These are phyloP conservation scores for Dillenia turbinata DNA, from an alignment of 164 flowering plant genomes.

Conservation along the genomic window DNA sequence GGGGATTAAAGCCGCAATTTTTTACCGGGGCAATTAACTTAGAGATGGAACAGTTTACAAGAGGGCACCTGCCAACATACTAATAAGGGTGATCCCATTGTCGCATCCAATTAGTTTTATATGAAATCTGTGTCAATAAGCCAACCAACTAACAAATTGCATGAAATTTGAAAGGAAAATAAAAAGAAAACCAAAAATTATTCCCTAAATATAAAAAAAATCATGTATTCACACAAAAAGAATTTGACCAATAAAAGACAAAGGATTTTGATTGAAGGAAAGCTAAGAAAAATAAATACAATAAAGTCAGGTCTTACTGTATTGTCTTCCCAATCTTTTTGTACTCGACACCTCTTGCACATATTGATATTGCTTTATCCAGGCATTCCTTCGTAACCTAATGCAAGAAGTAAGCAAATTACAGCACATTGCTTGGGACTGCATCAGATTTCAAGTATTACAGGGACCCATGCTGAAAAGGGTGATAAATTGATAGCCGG, in stretches of 20 bases:
- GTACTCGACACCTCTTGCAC: conserved; percentile 83
- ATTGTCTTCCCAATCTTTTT: conserved; percentile 86
- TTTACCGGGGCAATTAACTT: too few relatives aligned
- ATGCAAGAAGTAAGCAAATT: conserved; percentile 5
- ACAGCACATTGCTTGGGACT: background rate
- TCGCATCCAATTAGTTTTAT: too few relatives aligned
- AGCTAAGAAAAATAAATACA: conserved; percentile 1
- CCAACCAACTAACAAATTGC: background rate
- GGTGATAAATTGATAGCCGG: too few relatives aligned
- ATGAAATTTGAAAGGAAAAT: background rate
- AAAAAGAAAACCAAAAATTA: background rate
- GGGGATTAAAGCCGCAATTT: too few relatives aligned
- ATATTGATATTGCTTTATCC: conserved; percentile 76
- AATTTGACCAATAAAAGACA: background rate
- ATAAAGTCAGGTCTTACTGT: conserved; percentile 54
- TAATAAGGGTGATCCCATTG: too few relatives aligned
- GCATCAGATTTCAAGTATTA: too few relatives aligned
- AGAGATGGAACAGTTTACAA: too few relatives aligned
- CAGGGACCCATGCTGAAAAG: too few relatives aligned
- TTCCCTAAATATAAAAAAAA: background rate
- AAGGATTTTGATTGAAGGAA: background rate
- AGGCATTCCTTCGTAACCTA: conserved; percentile 95
- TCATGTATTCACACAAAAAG: background rate
- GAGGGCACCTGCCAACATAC: too few relatives aligned
- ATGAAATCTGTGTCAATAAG: too few relatives aligned